Base-by-base conservation (phyloP, 768 basidiomycete genomes). In the Leccinum subgranulosum region DNA sequence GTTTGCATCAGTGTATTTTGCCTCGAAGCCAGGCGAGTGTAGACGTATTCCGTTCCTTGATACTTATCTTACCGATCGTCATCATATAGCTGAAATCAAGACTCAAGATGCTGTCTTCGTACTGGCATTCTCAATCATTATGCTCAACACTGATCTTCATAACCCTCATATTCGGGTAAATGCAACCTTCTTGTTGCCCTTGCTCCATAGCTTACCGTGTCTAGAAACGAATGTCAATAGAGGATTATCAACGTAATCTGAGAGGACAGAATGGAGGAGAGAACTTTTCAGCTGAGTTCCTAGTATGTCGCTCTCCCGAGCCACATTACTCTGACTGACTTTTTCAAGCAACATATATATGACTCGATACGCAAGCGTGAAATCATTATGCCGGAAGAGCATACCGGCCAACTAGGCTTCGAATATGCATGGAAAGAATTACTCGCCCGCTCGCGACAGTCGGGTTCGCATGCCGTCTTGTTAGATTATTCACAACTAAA, bases 351-450 rank as follows among this genome's bases (percentile, higher is more conserved):
- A 77, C 81, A 81, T 46, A 92, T 98, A 52, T 98, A 93, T 63
- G 94, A 98, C 63, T 94, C 92, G 1, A 97, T 99, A 66, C 85
- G 90, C 53, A 94, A 90, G 73, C 80, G 86, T 45, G 97, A 99
- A 75, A 98, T 99, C 54, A 82, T 98, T 51, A 89, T 99, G 86
- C 96, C 97, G 0, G 94, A 98, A 73, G 97, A 99, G 65, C 97
- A 99, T 66, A 90, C 87, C 9, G 97, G 96, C 2, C 92, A 93
- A 68, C 81, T 96, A 47, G 97, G 97, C 9, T 99, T 99, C 69
- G 97, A 98, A 64, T 97, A 96, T 70, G 96, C 97, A 17, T 99
- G 97, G 97, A 98, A 97, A 70, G 94, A 98, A 64, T 78, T 99
- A 10, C 80, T 98, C 36, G 74, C 86, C 31, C 84, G 97, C 31